A percentile compares a stretch with the other conserved stretches of the same genome.
phyloP scores from a whole-genome alignment of 495 filamentous ascomycete species.

The Talaromyces borbonicus region DNA sequence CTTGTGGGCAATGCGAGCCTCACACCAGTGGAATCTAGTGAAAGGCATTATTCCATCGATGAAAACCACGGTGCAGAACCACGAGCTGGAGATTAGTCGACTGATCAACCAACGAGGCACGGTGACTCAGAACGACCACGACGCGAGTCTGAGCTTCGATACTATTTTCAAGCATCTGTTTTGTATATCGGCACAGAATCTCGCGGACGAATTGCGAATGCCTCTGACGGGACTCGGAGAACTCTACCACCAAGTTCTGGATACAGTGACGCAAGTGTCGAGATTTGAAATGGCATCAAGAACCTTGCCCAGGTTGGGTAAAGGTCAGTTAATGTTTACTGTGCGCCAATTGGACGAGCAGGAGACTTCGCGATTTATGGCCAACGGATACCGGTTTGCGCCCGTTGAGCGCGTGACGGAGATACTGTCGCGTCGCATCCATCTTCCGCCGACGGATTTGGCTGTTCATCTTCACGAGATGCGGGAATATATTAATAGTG shows the following conservation, averaged over 20 bases:
- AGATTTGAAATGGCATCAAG: conserved; percentile 12
- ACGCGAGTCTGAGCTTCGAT: conserved; percentile 52
- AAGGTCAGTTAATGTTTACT: conserved; percentile 71
- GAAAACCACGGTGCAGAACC: conserved; percentile 44
- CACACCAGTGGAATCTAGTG: conserved; percentile 62
- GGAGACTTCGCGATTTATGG: conserved; percentile 52
- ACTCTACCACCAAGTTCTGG: conserved; percentile 69
- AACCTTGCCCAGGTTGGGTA: conserved; percentile 31
- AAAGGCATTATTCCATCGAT: conserved; percentile 60
- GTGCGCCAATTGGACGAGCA: conserved; percentile 55
- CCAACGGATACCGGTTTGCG: conserved; percentile 69
- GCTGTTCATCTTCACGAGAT: conserved; percentile 49
- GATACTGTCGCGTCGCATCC: conserved; percentile 58
- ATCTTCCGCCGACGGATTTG: conserved; percentile 50
- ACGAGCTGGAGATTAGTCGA: conserved; percentile 20
- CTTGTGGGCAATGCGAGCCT: conserved; percentile 77
- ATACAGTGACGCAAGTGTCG: conserved; percentile 43
- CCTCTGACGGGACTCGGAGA: conserved; percentile 56
- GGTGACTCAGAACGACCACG: conserved; percentile 27
- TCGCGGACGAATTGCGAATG: conserved; percentile 56
- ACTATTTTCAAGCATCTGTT: conserved; percentile 79
- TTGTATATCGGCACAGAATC: conserved; percentile 64
- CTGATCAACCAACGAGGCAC: conserved; percentile 31
- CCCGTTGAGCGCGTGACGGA: conserved; percentile 56
- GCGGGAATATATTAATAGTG: conserved; percentile 43